Percentiles rank a stretch among this genome's conserved stretches.
phyloP scores from a whole-genome alignment of 73 alveolate species.

The Paramecium bursaria region DNA sequence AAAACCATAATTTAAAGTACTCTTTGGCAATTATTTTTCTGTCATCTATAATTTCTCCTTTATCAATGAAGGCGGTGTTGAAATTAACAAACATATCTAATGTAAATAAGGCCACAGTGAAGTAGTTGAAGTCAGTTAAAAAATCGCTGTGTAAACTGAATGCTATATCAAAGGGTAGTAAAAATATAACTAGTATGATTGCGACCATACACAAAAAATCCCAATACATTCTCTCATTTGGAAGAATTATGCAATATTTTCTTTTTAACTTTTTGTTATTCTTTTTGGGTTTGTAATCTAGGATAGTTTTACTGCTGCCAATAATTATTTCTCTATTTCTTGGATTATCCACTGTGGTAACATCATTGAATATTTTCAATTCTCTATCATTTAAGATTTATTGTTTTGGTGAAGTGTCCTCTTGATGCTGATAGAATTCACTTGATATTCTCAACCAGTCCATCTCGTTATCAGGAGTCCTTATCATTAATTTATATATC shows the following conservation, averaged over 20 bases:
- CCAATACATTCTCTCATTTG: constrained; percentile 35
- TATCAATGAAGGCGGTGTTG: constrained; percentile 74
- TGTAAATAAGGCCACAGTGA: constrained; percentile 68
- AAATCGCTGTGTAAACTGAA: not conserved
- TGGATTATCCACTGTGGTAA: not conserved
- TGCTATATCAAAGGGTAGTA: constrained; percentile 28
- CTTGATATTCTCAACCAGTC: too few species aligned
- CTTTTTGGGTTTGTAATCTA: not conserved
- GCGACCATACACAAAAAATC: constrained; percentile 30
- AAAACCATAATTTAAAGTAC: constrained; percentile 75
- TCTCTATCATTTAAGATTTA: constrained; percentile 30
- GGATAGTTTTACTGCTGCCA: not conserved
- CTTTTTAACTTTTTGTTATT: constrained; percentile 22
- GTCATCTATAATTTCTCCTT: constrained; percentile 73
- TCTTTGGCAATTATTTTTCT: constrained; percentile 55
- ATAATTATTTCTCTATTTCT: not conserved
- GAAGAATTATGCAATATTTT: not conserved
- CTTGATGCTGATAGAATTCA: too few species aligned
- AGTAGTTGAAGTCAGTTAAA: constrained; percentile 37
- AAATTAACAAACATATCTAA: constrained; percentile 70
- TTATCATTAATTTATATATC: too few species aligned
- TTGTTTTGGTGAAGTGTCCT: too few species aligned
- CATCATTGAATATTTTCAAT: constrained; percentile 42
- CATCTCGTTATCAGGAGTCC: too few species aligned
- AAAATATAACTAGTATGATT: not conserved